These are phyloP conservation scores for Diaporthe citrichinensis DNA, from an alignment of 2,329 filamentous ascomycete species.

Conservation along the genomic window DNA sequence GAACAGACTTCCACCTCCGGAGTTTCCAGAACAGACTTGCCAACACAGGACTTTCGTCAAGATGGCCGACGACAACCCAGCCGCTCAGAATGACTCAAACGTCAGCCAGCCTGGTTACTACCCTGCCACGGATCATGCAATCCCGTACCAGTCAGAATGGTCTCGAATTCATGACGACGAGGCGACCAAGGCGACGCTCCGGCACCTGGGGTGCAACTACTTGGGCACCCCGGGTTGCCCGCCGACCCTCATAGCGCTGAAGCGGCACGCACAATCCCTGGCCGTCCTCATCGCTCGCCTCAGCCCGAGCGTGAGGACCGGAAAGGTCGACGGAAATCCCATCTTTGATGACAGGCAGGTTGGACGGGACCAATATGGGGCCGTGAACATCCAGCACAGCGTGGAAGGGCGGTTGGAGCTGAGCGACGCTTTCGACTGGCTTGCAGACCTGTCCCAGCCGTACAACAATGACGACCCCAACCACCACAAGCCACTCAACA, in stretches of 20 bases:
- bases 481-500: conserved; percentile 63
- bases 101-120: conserved; percentile 53
- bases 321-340: conserved; percentile 49
- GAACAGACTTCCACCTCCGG: neutral
- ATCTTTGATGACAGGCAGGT: neutral
- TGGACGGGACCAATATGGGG: conserved; percentile 25
- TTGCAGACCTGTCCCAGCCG: conserved; percentile 63
- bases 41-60: neutral
- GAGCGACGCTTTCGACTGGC: conserved; percentile 70
- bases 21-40: neutral
- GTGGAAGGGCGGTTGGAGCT: conserved; percentile 43
- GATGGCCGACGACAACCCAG: conserved; percentile 45
- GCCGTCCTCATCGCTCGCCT: conserved; percentile 65
- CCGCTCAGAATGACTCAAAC: conserved; percentile 43
- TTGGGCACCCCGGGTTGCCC: conserved; percentile 65
- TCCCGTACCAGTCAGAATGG: conserved; percentile 58
- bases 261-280: conserved; percentile 73
- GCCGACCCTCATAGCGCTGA: conserved; percentile 70
- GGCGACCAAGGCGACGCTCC: conserved; percentile 51
- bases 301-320: conserved; percentile 53
- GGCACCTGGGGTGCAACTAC: conserved; percentile 70
- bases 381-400: neutral
- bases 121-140: conserved; percentile 56
- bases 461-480: conserved; percentile 64
- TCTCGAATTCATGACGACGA: conserved; percentile 51